Evolutionary conservation across 2,329 filamentous ascomycete genomes (phyloP).

Genomic region (Trichoderma brevicompactum): DNA sequence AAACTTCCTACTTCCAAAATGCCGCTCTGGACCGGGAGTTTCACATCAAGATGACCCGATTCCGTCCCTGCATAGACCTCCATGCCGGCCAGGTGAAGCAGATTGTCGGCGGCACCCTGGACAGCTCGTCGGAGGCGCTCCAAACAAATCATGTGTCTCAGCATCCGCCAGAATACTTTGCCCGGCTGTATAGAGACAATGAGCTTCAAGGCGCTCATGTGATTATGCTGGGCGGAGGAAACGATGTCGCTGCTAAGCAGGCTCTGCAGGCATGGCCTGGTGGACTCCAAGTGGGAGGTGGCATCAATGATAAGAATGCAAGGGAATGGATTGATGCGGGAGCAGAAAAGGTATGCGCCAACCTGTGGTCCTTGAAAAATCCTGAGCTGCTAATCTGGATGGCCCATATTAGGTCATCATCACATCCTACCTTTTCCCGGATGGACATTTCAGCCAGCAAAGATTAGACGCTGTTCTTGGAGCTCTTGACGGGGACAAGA

Average conservation of each 20-base stretch:
- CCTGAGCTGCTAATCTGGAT: not conserved
- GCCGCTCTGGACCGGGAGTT: not conserved
- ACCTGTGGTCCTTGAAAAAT: not conserved
- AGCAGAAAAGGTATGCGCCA: slow-evolving; percentile 74
- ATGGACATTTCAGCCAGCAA: slow-evolving; percentile 76
- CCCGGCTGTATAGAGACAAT: slow-evolving; percentile 77
- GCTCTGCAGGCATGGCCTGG: slow-evolving; percentile 78
- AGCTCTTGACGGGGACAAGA: slow-evolving; percentile 72
- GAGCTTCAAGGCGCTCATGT: slow-evolving; percentile 82
- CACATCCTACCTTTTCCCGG: slow-evolving; percentile 91
- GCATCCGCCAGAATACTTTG: slow-evolving; percentile 80
- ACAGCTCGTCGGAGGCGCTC: slow-evolving; percentile 65
- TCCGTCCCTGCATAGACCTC: slow-evolving; percentile 94
- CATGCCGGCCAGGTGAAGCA: slow-evolving; percentile 98
- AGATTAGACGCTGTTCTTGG: slow-evolving; percentile 75
- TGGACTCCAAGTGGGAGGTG: slow-evolving; percentile 89
- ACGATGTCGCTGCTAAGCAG: slow-evolving; percentile 77
- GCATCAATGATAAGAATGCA: slow-evolving; percentile 85
- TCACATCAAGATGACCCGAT: slow-evolving; percentile 74
- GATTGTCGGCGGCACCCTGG: slow-evolving; percentile 93
- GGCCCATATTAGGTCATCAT: slow-evolving; percentile 78
- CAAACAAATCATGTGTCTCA: slow-evolving; percentile 93
- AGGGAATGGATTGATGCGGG: slow-evolving; percentile 83
- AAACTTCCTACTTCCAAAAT: not conserved
- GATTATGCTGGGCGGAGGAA: slow-evolving; percentile 92